Evolutionary conservation across 768 basidiomycete genomes (phyloP), one percentile per base, ranked within the genome.

Genomic region (Pleurotus cornucopiae): DNA sequence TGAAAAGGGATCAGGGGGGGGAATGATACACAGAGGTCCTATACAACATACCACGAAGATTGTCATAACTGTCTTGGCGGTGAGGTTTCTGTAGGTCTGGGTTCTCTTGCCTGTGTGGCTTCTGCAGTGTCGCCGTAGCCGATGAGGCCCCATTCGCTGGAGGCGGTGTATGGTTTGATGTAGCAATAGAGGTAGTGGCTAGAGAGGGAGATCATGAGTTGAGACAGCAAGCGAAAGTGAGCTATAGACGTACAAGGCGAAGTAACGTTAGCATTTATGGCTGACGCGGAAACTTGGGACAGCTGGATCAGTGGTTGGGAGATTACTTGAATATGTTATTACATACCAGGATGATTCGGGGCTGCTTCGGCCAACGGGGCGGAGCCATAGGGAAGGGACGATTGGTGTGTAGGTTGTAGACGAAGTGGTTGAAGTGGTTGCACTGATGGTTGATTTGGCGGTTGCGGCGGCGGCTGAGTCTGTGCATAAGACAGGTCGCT

Each of bases 91-190:
- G 51, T 13, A 39, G 20, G 20, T 80, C 78, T n/a, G 75, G 73
- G 61, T 83, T 89, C 41, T 91, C 88, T 63, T 86, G 84, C 26
- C 83, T 76, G 16, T 71, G 69, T 0, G 81, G 76, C 61, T 82
- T 83, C 2, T 76, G 69, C 12, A 71, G 63, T 25, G 67, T 61
- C 6, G 70, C 69, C 37, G 64, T 66, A 39, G 65, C 60, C 57
- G 66, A 70, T 39, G 71, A 65, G 6, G 69, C 66, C 38, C 76
- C 74, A 14, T 67, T 66, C 45, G 66, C 60, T 26, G 69, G 63
- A 55, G 72, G 67, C 38, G 60, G 65, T 30, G 63, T 73, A 6
- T 48, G 68, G 49, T 68, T 70, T 25, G 64, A 64, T 64, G 70
- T 77, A 38, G 72, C 75, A 54, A 60, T 63, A 5, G 66, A 57